Evolutionary conservation across 257 asterid species (phyloP).

Genomic region (Fraxinus anomala): DNA sequence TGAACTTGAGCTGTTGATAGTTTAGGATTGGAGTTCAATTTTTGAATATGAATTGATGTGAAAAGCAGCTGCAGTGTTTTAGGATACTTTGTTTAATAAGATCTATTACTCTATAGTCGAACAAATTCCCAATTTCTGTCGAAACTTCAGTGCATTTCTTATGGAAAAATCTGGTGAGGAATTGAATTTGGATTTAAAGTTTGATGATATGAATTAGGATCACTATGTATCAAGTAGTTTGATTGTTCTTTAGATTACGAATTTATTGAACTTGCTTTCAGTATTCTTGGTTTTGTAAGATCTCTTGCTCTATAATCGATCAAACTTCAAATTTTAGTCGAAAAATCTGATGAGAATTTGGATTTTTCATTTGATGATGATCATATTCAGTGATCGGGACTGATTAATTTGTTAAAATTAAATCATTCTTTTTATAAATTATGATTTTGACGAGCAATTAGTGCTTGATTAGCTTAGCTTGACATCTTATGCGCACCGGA

Average conservation of each 20-base stretch:
- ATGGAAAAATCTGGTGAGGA: neutral
- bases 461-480: neutral
- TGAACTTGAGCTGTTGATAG: neutral
- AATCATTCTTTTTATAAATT: too few species aligned
- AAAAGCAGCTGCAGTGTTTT: neutral
- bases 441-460: too few species aligned
- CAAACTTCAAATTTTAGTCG: neutral
- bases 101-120: neutral
- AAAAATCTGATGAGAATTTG: too few species aligned
- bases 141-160: neutral
- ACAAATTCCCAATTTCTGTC: neutral
- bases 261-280: neutral
- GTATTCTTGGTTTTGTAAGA: neutral
- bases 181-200: neutral
- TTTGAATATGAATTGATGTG: neutral
- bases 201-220: neutral
- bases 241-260: neutral
- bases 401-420: too few species aligned
- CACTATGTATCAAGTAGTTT: neutral
- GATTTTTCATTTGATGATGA: neutral
- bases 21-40: neutral
- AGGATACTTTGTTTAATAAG: neutral
- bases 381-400: neutral
- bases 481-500: neutral
- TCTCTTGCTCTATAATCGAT: neutral